Evolutionary conservation across 2,329 filamentous ascomycete genomes (phyloP), one percentile per base, ranked within the genome.

Genomic region (Cladosporium austrohemisphaericum): DNA sequence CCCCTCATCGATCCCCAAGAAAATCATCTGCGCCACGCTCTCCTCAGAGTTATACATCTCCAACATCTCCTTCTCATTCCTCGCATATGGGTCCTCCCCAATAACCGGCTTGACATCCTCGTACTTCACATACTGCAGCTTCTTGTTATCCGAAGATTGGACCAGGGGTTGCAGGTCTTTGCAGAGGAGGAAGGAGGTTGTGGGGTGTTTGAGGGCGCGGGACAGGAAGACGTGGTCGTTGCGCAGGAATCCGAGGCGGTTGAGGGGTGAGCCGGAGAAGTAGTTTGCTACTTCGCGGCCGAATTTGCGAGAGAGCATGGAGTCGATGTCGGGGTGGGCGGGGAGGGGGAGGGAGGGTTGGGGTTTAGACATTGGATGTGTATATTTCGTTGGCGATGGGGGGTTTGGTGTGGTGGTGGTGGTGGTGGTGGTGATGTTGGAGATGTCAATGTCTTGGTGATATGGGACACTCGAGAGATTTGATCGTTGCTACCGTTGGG

Each of bases 281-380:
- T 93, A 93, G 70, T 92, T 93, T 64, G 84, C 79, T 54, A 88
- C 76, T 69, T 92, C 88, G 57, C 80, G 83, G 68, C 88, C 88
- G 69, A 90, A 92, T 64, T 84, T 88, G 52, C 80, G 76, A 59
- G 83, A 81, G 61, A 93, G 75, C 82, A 89, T 88, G 29, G 80
- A 81, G 64, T 84, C 80, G 58, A 78, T 68, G 55, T 77, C 71
- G 50, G 75, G 68, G 65, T 83, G 78, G 29, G 78, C 77, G 44
- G 81, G 80, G 56, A 75, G 72, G 22, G 81, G 81, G 46, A 83
- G 72, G 48, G 71, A 68, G 38, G 75, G 75, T 57, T 63, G 61
- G 35, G 41, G 33, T 8, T 19, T 35, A 49, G 46, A 35, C 46
- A 49, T 49, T 43, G 29, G 26, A 22, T 35, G 29, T 5, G 14